Base-by-base conservation (phyloP, 495 filamentous ascomycete species). In the Hyaloscypha finlandica region DNA sequence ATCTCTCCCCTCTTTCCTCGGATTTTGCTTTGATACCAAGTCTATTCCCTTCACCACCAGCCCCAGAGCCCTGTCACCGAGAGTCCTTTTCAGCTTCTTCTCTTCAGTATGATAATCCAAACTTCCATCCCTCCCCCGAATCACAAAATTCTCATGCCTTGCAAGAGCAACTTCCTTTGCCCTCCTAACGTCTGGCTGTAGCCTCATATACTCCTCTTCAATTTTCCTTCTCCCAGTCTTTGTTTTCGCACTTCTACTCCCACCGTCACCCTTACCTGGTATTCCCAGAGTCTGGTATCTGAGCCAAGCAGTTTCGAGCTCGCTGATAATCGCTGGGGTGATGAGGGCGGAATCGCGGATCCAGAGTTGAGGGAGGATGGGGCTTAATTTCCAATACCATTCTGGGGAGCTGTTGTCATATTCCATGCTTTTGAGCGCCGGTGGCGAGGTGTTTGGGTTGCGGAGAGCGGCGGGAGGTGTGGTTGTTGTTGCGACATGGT, bases 81-180 rank as follows among this genome's bases (percentile, higher is more conserved):
- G 16, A 48, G 1, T 19, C 51, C 4, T 51, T 32, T 56, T 29
- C 53, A 4, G 5, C 29, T 35, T 39, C 45, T 37, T 20, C 8
- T 37, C 52, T 29, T 61, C 65, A 8, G 51, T 62, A 48, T 67
- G 65, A 56, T 67, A 62, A 48, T 67, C 65, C 32, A 67, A 48
- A 37, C 45, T 61, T 14, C 65, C 65, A 67, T 61, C 65, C 57
- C 20, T 20, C 39, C 65, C 20, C 31, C 63, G 37, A 29, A 67
- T 56, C 54, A 22, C 45, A 45, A 67, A 67, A 8, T 55, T 52
- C 22, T 32, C 45, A 33, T 61, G 45, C 45, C 65, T 67, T 32
- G 65, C 65, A 31, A 67, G 59, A 9, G 57, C 58, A 16, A 67
- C 65, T n/a, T 67, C 65, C 48, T 67, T 67, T 25, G 64, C 57